These are phyloP conservation scores for Solanum chilense DNA, from an alignment of 257 asterid genomes.

Conservation along the genomic window DNA sequence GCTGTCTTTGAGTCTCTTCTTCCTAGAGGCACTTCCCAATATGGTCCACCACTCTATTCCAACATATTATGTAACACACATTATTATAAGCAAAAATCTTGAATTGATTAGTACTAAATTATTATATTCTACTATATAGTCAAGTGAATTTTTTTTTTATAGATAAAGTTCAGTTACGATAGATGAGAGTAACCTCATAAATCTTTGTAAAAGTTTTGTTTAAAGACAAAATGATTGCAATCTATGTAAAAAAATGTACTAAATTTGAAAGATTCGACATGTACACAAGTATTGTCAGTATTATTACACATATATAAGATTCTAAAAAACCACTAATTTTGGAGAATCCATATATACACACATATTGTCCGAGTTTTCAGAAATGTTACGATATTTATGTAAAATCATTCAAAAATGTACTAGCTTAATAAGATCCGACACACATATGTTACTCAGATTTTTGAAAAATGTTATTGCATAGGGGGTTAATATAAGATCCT, in stretches of 20 bases:
- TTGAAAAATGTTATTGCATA: background rate
- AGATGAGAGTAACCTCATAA: background rate
- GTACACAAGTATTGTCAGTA: background rate
- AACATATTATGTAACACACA: background rate
- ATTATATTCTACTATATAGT: background rate
- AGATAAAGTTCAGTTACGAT: background rate
- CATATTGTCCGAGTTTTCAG: background rate
- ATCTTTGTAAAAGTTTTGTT: background rate
- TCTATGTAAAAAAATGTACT: background rate
- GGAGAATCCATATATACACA: background rate
- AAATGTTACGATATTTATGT: background rate
- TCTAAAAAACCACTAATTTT: background rate
- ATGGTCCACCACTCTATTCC: conserved; percentile 76
- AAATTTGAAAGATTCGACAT: background rate
- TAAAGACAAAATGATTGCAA: background rate
- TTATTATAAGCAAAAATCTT: background rate
- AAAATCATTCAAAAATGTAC: background rate
- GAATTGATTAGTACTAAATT: background rate
- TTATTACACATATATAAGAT: background rate
- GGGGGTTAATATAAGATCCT: background rate
- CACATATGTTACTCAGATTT: background rate
- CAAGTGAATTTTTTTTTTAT: background rate
- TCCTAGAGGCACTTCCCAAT: conserved; percentile 79
- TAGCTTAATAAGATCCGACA: too few species aligned
- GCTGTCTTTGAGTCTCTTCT: conserved; percentile 69